A percentile compares a stretch with the other conserved stretches of the same genome.
phyloP scores from a whole-genome alignment of 495 filamentous ascomycete species.

The Aspergillus nanangensis region DNA sequence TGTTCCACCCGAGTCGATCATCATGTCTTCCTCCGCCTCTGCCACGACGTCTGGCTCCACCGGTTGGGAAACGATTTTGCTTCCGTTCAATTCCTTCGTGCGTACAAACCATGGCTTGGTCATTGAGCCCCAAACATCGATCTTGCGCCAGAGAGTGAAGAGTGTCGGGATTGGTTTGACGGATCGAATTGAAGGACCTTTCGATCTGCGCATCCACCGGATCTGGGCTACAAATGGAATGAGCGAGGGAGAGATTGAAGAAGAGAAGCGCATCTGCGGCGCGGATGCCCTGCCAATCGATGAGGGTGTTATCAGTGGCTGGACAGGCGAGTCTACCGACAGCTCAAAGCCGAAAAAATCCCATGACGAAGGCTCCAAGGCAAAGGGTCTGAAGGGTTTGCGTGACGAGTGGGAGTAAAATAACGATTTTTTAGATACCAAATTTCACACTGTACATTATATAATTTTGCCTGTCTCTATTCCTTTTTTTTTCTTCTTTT shows the following conservation, averaged over 20 bases:
- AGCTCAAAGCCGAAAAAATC: constrained; percentile 1
- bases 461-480: constrained; percentile 4
- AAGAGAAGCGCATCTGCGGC: constrained; percentile 40
- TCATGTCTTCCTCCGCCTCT: constrained; percentile 29
- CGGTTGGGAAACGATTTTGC: constrained; percentile 88
- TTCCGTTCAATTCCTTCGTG: constrained; percentile 89
- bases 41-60: constrained; percentile 50
- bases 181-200: constrained; percentile 82
- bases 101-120: constrained; percentile 88
- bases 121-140: constrained; percentile 84
- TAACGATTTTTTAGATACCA: background rate
- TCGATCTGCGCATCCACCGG: constrained; percentile 73
- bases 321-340: constrained; percentile 12
- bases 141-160: constrained; percentile 76
- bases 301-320: constrained; percentile 33
- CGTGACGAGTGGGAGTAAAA: constrained; percentile 35
- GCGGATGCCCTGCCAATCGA: constrained; percentile 38
- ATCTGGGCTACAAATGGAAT: constrained; percentile 69
- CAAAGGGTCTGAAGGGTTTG: constrained; percentile 35
- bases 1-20: constrained; percentile 34
- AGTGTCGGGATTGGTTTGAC: constrained; percentile 85
- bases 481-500: constrained; percentile 2
- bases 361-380: constrained; percentile 12
- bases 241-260: constrained; percentile 35
- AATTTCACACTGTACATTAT: constrained; percentile 17